A percentile compares a stretch with the other conserved stretches of the same genome.
These are phyloP conservation scores for Alternaria ethzedia DNA, from an alignment of 2,329 filamentous ascomycete genomes.

Conservation along the genomic window DNA sequence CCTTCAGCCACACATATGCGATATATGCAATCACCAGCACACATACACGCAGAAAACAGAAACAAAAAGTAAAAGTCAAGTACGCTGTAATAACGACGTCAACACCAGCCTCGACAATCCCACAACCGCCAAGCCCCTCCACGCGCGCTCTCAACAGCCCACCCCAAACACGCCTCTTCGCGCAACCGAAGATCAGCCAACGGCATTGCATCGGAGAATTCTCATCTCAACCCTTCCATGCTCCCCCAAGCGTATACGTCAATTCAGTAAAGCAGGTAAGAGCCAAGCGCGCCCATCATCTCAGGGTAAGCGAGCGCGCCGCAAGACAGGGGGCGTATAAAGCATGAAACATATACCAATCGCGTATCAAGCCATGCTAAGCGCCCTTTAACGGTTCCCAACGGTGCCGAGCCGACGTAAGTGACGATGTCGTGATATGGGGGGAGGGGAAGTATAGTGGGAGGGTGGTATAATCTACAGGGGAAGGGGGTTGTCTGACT, in stretches of 20 bases:
- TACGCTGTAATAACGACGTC: no score
- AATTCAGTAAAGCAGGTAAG: not conserved
- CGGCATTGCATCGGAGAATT: constrained; percentile 10
- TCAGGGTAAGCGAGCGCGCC: not conserved
- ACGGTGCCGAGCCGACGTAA: not conserved
- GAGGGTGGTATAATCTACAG: not conserved
- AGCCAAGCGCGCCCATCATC: not conserved
- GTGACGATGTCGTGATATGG: not conserved
- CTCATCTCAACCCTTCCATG: not conserved
- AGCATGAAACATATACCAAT: not conserved
- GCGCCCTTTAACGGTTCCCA: not conserved
- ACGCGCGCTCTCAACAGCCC: not conserved
- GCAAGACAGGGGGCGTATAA: not conserved
- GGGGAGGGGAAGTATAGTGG: not conserved
- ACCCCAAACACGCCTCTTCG: not conserved
- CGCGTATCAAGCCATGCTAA: not conserved
- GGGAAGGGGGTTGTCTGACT: not conserved
- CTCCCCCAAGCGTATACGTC: not conserved
- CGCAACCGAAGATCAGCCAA: not conserved
- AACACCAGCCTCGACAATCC: not conserved
- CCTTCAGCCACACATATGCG: not conserved
- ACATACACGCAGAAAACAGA: not conserved
- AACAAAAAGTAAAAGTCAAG: no score
- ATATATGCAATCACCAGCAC: not conserved
- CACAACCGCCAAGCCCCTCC: not conserved